These are phyloP conservation scores for Taphrina sp. DNA, from an alignment of 1,139 yeast genomes.

Conservation along the genomic window DNA sequence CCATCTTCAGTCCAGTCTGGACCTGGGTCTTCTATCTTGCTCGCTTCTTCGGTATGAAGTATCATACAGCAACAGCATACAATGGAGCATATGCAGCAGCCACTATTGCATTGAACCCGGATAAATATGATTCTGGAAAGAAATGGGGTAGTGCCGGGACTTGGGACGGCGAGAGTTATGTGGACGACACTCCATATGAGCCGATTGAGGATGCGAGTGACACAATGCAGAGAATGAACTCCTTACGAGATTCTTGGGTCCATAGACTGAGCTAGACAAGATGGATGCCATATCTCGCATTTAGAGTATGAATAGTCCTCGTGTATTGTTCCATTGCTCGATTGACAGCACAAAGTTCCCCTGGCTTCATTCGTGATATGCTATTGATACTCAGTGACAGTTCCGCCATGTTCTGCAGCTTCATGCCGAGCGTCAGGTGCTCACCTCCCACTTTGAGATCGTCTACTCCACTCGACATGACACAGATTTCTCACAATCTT, in stretches of 20 bases:
- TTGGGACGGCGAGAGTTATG: constrained; percentile 34
- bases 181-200: constrained; percentile 19
- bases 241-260: constrained; percentile 18
- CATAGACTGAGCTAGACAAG: background rate
- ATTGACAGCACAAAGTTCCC: no score
- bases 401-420: no score
- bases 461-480: constrained; percentile 11
- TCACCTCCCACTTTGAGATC: no score
- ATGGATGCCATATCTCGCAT: no score
- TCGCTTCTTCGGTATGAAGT: constrained; percentile 73
- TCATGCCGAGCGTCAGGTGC: no score
- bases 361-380: no score
- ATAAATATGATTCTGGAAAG: constrained; percentile 8
- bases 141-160: constrained; percentile 43
- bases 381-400: no score
- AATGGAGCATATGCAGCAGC: constrained; percentile 85
- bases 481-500: constrained; percentile 18
- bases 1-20: constrained; percentile 84
- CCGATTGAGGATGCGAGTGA: background rate
- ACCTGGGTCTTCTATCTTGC: constrained; percentile 72
- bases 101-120: constrained; percentile 50
- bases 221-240: constrained; percentile 20
- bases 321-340: no score
- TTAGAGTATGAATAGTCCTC: no score
- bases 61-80: constrained; percentile 86